Base-by-base conservation (phyloP, 164 flowering plant species). In the Magnolia kwangsiensis region DNA sequence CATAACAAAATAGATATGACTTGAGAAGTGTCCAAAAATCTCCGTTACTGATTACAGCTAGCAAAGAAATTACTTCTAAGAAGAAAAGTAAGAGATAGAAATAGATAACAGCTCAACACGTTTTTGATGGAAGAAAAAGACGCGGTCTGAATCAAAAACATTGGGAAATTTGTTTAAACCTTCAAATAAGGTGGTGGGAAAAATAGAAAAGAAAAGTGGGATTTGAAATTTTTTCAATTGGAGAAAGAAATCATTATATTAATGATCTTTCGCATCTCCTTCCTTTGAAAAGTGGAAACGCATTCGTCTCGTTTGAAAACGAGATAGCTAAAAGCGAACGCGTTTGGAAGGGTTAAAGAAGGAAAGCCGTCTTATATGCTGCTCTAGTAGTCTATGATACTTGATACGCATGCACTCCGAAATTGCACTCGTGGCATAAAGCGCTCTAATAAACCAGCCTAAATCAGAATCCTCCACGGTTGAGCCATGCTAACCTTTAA, bases 71-170 rank as follows among this genome's bases (percentile, higher is more conserved):
- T 64, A 19, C 7, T 16, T 27, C 45, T 31, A 24, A 66, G 50
- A 23, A 7, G 27, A 67, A 24, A 19, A 65, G 20, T 73, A 50
- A 71, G 10, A 73, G 70, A 29, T 55, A 51, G 49, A 16, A 24
- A 51, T 21, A 67, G 37, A 55, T 10, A 78, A 78, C 74, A 78
- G 78, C 78, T 78, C 80, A 72, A 75, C 78, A 78, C 76, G 83
- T 69, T 63, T 72, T 78, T 21, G 67, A 67, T 72, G 20, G 20
- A 24, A 76, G 63, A 2, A 65, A 55, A 76, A 59, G 14, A 7
- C 71, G 37, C 21, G 71, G 9, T 18, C 50, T 9, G 23, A 1
- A 27, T 64, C 67, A 72, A 69, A 69, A 72, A 72, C 29, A 55
- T 16, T 7, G 9, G 4, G 8, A 55, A 55, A 10, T 55, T 55